Evolutionary conservation across 1,284 basidiomycete genomes (phyloP), one percentile per base, ranked within the genome.

Genomic region (Trametes sp.): DNA sequence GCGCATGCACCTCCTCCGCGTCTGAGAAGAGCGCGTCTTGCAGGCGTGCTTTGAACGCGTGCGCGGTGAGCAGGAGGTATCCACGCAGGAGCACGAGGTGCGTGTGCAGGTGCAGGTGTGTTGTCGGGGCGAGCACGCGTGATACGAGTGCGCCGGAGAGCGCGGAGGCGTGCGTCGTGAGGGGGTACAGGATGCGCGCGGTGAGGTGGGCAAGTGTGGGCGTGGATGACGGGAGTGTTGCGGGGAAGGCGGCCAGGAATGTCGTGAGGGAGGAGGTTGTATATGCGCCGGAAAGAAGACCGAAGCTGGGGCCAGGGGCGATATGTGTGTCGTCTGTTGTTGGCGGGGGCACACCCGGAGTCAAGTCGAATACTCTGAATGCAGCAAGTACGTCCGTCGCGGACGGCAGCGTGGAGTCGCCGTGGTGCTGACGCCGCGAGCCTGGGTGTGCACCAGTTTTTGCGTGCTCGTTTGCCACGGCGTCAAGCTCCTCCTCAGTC

Each of bases 1-100:
- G 68, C 23, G 67, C 70, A 21, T 78, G 77, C 62, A 80, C 81
- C 28, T 84, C 83, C 41, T 82, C 85, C 0, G 81, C 79, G 64
- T 92, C 88, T 0, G 87, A 88, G 72, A 94, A 92, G 13, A 94
- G 76, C 0, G 92, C 90, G 1, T 78, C 76, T 24, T 83, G 77
- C 4, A 94, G 79, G 1, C 87, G 84, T 4, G 80, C 78, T 68
- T 86, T 89, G 79, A 94, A 94, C 1, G 84, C 74, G 14, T 85
- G 83, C 0, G 86, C 83, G 0, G 87, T 86, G 49, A 92, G 75
- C 9, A 94, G 80, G 44, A 92, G 80, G 66, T 90, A 92, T 1
- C 88, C 88, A 13, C 87, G 85, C 29, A 94, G 79, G 44, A 94
- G 79, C 26, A 79, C 71, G 24, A 93, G 81, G 69, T 94, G 92